Conservation (phyloP, 495 filamentous ascomycete genomes). For the Aspergillus funiculosus region DNA sequence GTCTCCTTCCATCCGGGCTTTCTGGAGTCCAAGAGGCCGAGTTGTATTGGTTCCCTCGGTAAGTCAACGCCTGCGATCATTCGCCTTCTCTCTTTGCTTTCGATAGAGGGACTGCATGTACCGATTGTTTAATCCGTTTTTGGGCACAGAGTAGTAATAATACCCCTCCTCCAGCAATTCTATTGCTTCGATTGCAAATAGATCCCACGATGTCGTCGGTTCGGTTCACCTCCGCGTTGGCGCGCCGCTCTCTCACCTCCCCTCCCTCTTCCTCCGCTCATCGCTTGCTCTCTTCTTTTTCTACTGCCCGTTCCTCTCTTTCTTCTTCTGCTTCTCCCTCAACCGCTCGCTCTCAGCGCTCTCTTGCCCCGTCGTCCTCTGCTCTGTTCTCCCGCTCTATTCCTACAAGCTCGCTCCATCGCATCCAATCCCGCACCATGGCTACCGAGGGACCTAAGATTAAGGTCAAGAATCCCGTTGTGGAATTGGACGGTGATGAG, state of each 20-base stretch:
- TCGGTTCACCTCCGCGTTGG: conserved; percentile 43
- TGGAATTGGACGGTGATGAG: conserved; percentile 97
- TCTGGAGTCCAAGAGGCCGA: too few relatives aligned
- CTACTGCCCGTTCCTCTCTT: conserved; percentile 21
- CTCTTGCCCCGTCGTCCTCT: conserved; percentile 28
- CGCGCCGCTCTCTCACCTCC: conserved; percentile 34
- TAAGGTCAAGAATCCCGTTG: conserved; percentile 95
- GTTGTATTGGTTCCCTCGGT: conserved; percentile 22
- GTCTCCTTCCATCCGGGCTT: conserved; percentile 24
- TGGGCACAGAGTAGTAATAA: conserved; percentile 2
- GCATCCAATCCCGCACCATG: conserved; percentile 42
- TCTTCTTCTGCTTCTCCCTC: conserved; percentile 22
- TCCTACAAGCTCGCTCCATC: conserved; percentile 29
- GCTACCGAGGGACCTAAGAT: conserved; percentile 62
- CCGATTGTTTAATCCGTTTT: conserved; percentile 22
- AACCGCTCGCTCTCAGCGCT: conserved; percentile 19
- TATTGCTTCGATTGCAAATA: conserved; percentile 15
- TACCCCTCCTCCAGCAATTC: conserved; percentile 3
- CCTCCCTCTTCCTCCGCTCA: conserved; percentile 22
- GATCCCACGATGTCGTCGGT: conserved; percentile 29
- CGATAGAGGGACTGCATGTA: conserved; percentile 10
- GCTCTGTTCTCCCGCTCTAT: conserved; percentile 26
- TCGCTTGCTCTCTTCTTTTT: conserved; percentile 17
- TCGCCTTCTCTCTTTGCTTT: conserved; percentile 5
- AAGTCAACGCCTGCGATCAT: too few relatives aligned